A percentile compares a stretch with the other conserved stretches of the same genome.
Evolutionary conservation across 331 rosid genomes (phyloP).

Genomic region (Spiraea crenata): DNA sequence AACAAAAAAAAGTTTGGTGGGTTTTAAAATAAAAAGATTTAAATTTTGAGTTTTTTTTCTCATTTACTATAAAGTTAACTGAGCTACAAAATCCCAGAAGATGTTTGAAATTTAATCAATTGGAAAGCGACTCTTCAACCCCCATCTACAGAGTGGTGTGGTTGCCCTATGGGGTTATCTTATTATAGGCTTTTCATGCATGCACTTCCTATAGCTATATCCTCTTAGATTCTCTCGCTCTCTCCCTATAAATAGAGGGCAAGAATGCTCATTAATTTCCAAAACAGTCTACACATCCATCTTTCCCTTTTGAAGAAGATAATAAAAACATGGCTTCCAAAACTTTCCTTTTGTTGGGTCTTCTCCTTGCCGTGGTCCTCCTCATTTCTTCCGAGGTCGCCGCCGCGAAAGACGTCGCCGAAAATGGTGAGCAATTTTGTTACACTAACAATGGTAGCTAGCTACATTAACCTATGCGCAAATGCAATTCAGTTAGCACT

Average conservation of each 20-base stretch:
- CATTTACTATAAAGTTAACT: too few species aligned
- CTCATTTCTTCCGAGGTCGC: constrained; percentile 29
- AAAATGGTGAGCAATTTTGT: constrained; percentile 8
- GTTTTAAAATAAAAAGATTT: too few species aligned
- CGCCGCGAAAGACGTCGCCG: constrained; percentile 4
- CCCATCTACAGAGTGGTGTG: background rate
- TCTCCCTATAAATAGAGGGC: constrained; percentile 23
- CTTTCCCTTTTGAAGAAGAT: background rate
- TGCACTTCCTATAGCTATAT: too few species aligned
- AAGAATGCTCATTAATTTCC: background rate
- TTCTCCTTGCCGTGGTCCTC: constrained; percentile 21
- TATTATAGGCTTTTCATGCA: background rate
- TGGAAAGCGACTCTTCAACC: background rate
- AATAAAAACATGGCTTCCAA: constrained; percentile 35
- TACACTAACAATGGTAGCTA: too few species aligned
- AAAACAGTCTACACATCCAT: background rate
- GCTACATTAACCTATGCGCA: too few species aligned
- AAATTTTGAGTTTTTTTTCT: too few species aligned
- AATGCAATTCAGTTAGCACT: too few species aligned
- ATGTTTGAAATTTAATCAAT: too few species aligned
- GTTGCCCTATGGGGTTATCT: background rate
- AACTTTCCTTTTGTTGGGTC: constrained; percentile 27
- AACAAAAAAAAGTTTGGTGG: too few species aligned
- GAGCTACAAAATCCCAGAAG: too few species aligned
- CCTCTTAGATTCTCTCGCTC: background rate